Percentiles rank a stretch among this genome's conserved stretches.
phyloP scores from a whole-genome alignment of 441 rosid species.

The Gossypium aridum region DNA sequence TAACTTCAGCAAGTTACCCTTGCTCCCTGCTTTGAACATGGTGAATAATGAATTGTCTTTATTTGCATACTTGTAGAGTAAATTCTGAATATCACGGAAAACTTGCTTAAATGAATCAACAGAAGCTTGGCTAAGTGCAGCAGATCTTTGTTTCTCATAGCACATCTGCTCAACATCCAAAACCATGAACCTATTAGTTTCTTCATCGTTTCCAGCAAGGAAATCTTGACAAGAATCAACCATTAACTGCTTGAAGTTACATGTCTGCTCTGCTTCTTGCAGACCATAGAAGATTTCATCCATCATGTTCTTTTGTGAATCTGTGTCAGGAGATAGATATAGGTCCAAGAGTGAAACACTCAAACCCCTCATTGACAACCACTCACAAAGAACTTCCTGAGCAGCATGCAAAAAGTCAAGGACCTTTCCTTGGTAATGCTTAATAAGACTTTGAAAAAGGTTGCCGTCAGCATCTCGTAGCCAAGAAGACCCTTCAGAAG shows the following conservation, averaged over 20 bases:
- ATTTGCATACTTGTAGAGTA: constrained; percentile 57
- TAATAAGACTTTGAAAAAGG: constrained; percentile 62
- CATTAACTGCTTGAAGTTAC: constrained; percentile 70
- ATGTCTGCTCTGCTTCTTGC: constrained; percentile 56
- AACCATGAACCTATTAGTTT: constrained; percentile 23
- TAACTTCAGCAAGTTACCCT: constrained; percentile 75
- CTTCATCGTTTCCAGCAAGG: constrained; percentile 46
- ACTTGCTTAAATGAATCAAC: constrained; percentile 78
- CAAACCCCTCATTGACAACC: constrained; percentile 78
- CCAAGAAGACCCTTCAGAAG: constrained; percentile 75
- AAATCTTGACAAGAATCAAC: constrained; percentile 54
- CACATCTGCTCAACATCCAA: constrained; percentile 42
- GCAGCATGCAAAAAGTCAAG: constrained; percentile 58
- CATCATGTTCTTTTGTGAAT: constrained; percentile 50
- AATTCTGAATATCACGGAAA: constrained; percentile 69
- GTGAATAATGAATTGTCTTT: constrained; percentile 63
- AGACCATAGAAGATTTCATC: constrained; percentile 67
- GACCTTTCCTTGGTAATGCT: constrained; percentile 35
- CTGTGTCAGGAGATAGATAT: constrained; percentile 49
- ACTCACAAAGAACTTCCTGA: constrained; percentile 86
- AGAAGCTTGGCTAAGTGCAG: constrained; percentile 62
- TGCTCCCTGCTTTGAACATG: constrained; percentile 93
- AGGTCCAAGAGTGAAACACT: constrained; percentile 82
- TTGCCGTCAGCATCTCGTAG: constrained; percentile 69
- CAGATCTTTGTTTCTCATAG: constrained; percentile 74